These are phyloP conservation scores for Carex myosuroides DNA, from an alignment of 176 grass and related monocot genomes.

Conservation along the genomic window DNA sequence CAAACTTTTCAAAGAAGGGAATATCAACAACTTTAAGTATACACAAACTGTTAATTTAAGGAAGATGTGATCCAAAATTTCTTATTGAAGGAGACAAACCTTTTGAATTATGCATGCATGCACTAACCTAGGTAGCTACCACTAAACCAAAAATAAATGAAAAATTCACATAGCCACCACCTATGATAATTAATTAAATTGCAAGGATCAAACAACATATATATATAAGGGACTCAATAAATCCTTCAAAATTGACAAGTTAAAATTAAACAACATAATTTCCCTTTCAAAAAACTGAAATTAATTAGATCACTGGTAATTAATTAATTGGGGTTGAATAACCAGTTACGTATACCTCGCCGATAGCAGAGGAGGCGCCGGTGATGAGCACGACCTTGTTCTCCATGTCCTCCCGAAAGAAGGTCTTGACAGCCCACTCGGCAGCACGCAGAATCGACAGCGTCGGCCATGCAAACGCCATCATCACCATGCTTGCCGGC, in stretches of 20 bases:
- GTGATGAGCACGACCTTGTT: slow-evolving; percentile 77
- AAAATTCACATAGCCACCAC: background rate
- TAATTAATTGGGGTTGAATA: background rate
- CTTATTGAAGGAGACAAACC: background rate
- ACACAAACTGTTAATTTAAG: background rate
- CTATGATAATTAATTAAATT: background rate
- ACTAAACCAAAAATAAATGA: background rate
- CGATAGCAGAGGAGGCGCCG: slow-evolving; percentile 74
- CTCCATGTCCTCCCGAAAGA: slow-evolving; percentile 64
- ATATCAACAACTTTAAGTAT: background rate
- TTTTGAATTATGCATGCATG: background rate
- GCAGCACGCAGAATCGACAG: slow-evolving; percentile 50
- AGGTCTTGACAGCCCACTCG: slow-evolving; percentile 53
- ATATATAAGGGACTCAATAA: background rate
- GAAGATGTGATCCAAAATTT: background rate
- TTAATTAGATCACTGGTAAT: background rate
- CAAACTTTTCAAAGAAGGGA: background rate
- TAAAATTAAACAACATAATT: background rate
- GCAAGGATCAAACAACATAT: background rate
- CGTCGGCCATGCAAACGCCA: slow-evolving; percentile 87
- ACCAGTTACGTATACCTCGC: slow-evolving; percentile 37
- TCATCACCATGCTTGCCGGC: slow-evolving; percentile 89
- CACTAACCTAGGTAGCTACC: background rate
- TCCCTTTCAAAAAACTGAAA: background rate
- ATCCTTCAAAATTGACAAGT: background rate